Evolutionary conservation across 2,329 filamentous ascomycete species (phyloP).

Genomic region (Sporothrix pallida): DNA sequence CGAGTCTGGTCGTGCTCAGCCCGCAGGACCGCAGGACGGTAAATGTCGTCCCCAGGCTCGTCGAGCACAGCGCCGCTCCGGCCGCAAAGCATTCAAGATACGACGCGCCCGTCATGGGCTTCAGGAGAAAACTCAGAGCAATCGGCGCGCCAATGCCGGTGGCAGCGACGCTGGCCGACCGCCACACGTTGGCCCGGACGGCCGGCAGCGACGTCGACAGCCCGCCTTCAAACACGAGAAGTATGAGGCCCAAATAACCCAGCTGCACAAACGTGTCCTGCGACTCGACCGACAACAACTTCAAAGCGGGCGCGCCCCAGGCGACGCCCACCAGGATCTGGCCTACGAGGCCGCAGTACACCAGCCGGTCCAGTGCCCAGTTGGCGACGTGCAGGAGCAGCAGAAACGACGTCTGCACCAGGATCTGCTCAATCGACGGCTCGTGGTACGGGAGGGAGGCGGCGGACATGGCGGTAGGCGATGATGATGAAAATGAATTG

Average conservation of each 20-base stretch:
- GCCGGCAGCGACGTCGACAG: constrained; percentile 60
- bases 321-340: constrained; percentile 73
- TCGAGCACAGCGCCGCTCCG: constrained; percentile 75
- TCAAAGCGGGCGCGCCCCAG: constrained; percentile 70
- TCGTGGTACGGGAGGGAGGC: constrained; percentile 59
- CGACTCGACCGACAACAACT: constrained; percentile 59
- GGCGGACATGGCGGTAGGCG: background rate
- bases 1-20: constrained; percentile 52
- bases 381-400: constrained; percentile 66
- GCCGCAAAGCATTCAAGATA: constrained; percentile 69
- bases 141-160: constrained; percentile 71
- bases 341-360: constrained; percentile 75
- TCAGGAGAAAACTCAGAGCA: constrained; percentile 67
- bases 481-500: no score
- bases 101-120: constrained; percentile 54
- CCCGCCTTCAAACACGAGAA: constrained; percentile 74
- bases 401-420: constrained; percentile 67
- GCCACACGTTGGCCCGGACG: constrained; percentile 63
- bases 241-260: constrained; percentile 74
- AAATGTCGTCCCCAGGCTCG: constrained; percentile 73
- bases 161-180: constrained; percentile 67
- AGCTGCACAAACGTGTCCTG: constrained; percentile 66
- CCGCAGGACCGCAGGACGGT: constrained; percentile 57
- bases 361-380: constrained; percentile 59
- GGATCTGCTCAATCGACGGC: constrained; percentile 62